Base-by-base conservation (phyloP, 164 flowering plant species). In the Stephania cephalantha region DNA sequence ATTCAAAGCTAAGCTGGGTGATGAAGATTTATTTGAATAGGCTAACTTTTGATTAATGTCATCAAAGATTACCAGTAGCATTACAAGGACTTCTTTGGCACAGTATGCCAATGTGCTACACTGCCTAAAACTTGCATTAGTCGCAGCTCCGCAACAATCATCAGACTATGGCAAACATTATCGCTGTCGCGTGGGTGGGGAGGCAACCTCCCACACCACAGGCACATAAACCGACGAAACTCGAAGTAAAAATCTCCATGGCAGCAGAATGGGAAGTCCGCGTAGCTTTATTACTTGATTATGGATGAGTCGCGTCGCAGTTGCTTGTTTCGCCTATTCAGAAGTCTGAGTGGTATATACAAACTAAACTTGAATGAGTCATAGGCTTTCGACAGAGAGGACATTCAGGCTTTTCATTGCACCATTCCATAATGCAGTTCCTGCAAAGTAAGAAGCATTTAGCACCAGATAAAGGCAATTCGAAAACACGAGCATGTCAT, bases 341-440 rank as follows among this genome's bases (percentile, higher is more conserved):
- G 83, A 94, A 96, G 74, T 96, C 98, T 20, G 99, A 91, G 81
- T 94, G 97, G 81, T 91, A 91, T 69, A 94, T 78, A 81, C 97
- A 92, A 77, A 94, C 97, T 71, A 96, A 77, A 80, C 90, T 91
- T 15, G 99, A 96, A 80, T 96, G 99, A 46, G 92, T 85, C 71
- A 91, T 81, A 5, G 97, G 93, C 22, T 92, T 87, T 25, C 98
- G 98, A 72, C 98, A 96, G 15, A 96, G 91, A 35, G 98, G 99
- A 81, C 99, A 96, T 79, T 96, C 97, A 0, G 91, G 99, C 86
- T 94, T 96, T 77, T 94, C 99, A 61, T 93, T 96, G 86, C 99
- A 96, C 98, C 99, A 96, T 75, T 94, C 99, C 94, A 90, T 90
- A 46, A 96, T 90, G 88, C 99, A 96, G 81, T 85, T 90, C 99